These are phyloP conservation scores for Talaromyces sp. DNA, from an alignment of 2,329 filamentous ascomycete species.

Conservation along the genomic window DNA sequence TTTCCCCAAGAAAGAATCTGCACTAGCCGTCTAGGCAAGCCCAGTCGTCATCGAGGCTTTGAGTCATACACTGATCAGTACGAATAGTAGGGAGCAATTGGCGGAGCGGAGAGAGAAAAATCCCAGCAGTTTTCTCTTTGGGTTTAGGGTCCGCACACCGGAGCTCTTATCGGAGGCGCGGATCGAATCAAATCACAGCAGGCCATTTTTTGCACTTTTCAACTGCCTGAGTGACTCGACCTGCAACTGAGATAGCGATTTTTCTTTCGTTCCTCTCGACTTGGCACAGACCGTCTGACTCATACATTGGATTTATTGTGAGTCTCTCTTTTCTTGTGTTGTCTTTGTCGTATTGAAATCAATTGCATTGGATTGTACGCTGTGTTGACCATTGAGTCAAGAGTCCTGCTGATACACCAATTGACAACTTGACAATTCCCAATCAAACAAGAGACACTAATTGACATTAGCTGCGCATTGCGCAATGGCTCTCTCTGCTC, in stretches of 20 bases:
- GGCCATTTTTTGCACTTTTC: constrained; percentile 17
- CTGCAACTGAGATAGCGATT: neutral
- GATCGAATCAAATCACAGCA: constrained; percentile 10
- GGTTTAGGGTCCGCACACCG: constrained; percentile 27
- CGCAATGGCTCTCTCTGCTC: constrained; percentile 47
- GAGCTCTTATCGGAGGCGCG: constrained; percentile 29
- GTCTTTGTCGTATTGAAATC: neutral
- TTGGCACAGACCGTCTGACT: constrained; percentile 1
- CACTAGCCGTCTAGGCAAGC: neutral
- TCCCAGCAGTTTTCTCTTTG: constrained; percentile 8
- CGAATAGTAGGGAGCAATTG: neutral
- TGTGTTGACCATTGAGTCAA: too few relatives aligned
- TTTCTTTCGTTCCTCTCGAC: neutral
- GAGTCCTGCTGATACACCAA: neutral
- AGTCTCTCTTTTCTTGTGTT: neutral
- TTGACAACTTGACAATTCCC: neutral
- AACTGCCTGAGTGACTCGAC: neutral
- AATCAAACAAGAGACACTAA: neutral
- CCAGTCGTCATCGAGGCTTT: constrained; percentile 6
- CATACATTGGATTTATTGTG: neutral
- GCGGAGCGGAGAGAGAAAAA: constrained; percentile 7
- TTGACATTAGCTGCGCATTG: constrained; percentile 27
- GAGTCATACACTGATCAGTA: neutral
- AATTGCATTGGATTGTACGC: neutral
- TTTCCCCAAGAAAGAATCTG: neutral